Evolutionary conservation across 805 yeast genomes (phyloP), one percentile per base, ranked within the genome.

Genomic region (Huiozyma naganishii): DNA sequence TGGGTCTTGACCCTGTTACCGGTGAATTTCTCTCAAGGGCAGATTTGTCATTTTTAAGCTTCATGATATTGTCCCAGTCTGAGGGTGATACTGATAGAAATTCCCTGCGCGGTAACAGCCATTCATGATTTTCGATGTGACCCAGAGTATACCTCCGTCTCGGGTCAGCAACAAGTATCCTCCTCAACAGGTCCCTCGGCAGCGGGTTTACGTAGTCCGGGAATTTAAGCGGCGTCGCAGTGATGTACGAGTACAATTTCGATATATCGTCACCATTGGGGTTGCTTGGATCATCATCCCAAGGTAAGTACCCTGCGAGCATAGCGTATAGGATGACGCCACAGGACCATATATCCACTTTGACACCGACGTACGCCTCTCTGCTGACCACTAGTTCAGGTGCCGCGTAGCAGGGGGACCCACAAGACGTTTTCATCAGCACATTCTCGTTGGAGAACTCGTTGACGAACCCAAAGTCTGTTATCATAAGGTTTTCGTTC

Each of bases 371-470:
- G 60, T 92, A 92, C 11, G 95, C 88, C 43, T 79, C 75, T 49
- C 80, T 85, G 9, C 90, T 82, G 29, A 88, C 81, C 3, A 92
- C 98, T 45, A 92, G 68, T 61, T 92, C 98, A 0, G 98, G 98
- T 1, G 98, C 98, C 0, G 98, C 98, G 64, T 90, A 90, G 62
- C 98, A 90, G 1, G 98, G 98, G 3, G 95, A 86, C 1, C 98
- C 98, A 63, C 98, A 90, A 33, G 89, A 78, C 1, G 97, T 90
- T 59, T 80, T 80, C 97, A 90, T 92, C 38, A 86, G 67, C 60
- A 87, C 95, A 51, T 73, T 73, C 17, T 71, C 73, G 3, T 49
- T 48, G 40, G 57, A 58, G 48, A 67, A 92, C 29, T 90, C 81
- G 64, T 92, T 92, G 33, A 94, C 98, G 65, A 92, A 92, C 0